Conservation (phyloP, 1,284 basidiomycete species). For the Malassezia sympodialis region DNA sequence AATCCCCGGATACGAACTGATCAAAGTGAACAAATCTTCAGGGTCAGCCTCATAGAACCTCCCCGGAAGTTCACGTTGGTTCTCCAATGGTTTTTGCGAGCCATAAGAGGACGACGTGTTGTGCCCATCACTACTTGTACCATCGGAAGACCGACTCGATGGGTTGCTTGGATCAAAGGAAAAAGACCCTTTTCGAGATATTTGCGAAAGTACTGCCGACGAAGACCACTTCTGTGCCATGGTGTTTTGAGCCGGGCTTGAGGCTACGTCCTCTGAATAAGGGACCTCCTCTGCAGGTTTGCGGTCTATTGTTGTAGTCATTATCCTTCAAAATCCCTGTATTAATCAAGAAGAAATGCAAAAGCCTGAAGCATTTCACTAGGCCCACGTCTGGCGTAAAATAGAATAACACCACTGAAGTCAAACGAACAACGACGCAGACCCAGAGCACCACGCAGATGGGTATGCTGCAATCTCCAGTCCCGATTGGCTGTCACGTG, state of each 20-base stretch:
- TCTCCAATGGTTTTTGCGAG: background rate
- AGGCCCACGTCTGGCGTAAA: background rate
- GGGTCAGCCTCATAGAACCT: slow-evolving; percentile 40
- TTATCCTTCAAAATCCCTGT: background rate
- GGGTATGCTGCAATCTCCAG: background rate
- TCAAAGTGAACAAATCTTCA: slow-evolving; percentile 39
- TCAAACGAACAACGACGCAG: background rate
- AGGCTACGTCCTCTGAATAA: background rate
- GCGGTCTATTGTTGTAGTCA: background rate
- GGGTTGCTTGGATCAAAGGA: background rate
- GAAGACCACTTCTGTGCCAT: slow-evolving; percentile 12
- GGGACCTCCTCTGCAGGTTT: background rate
- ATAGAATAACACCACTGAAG: background rate
- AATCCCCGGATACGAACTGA: slow-evolving; percentile 20
- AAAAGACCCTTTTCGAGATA: background rate
- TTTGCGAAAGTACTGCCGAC: slow-evolving; percentile 5
- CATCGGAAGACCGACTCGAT: background rate
- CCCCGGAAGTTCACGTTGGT: slow-evolving; percentile 23
- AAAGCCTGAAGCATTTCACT: background rate
- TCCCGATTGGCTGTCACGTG: background rate
- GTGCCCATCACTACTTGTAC: background rate
- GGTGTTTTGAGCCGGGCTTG: background rate
- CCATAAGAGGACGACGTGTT: background rate
- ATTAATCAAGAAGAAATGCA: background rate
- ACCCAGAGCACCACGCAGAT: background rate